Base-by-base conservation (phyloP, 176 grass and related monocot genomes). In the Pontederia paniculata region DNA sequence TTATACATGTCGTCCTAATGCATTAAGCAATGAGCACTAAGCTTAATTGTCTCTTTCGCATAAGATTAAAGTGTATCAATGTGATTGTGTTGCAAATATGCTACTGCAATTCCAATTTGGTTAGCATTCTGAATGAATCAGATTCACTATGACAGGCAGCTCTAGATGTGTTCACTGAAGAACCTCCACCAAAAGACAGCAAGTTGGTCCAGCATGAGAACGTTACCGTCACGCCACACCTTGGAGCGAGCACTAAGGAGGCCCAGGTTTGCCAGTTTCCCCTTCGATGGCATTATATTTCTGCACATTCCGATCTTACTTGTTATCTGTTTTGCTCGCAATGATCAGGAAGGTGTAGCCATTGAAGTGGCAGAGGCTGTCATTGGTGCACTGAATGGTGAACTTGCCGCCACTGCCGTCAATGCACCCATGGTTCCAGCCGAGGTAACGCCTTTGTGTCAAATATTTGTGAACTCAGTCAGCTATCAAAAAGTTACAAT, bases 111-210 rank as follows among this genome's bases (percentile, higher is more conserved):
- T 58, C 15, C 13, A 16, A 58, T 25, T 58, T 57, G 2, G 8
- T 15, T 16, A 15, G 8, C 22, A 21, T 74, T 7, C 58, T 78
- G 45, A 73, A 55, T 72, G 42, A 31, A 51, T 71, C 60, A 52
- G 58, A 17, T 66, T 70, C 14, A 70, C 68, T 22, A 31, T 75
- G 28, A 37, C 67, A 88, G 89, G 84, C 84, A 23, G 84, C 89
- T 56, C 84, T 94, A 63, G 89, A 94, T 78, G 89, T 94, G 12
- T 88, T 94, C 21, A 76, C 68, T 59, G 89, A 84, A 70, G 89
- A 94, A 60, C 84, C 89, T 37, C 89, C 84, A 0, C 74, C 71
- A 12, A 81, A 69, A 48, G 89, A 94, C 57, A 94, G 77, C 68
- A 84, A 65, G 51, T 58, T 88, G 71, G 84, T 88, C 47, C 89